Conservation (phyloP, 2,329 filamentous ascomycete species). For the Diaporthe vaccinii region DNA sequence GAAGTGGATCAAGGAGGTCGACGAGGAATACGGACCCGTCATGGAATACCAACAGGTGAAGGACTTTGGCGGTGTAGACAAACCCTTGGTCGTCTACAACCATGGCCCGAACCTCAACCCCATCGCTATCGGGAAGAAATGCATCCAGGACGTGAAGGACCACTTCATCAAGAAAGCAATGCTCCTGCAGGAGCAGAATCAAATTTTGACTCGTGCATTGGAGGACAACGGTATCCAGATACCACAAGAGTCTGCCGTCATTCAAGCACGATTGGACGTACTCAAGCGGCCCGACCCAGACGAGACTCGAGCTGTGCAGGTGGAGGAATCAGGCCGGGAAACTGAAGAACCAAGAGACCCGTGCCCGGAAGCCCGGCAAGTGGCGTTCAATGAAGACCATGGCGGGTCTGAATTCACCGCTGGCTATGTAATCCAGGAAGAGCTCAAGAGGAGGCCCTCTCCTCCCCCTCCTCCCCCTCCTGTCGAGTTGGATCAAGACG, state of each 20-base stretch:
- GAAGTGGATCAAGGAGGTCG: not conserved
- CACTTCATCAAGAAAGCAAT: not conserved
- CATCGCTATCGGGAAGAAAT: not conserved
- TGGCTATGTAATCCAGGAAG: too few species aligned
- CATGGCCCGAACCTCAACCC: rapidly evolving
- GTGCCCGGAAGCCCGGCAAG: too few species aligned
- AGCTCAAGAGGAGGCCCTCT: too few species aligned
- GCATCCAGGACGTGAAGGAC: not conserved
- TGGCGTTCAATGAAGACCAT: too few species aligned
- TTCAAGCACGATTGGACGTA: not conserved
- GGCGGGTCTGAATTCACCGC: too few species aligned
- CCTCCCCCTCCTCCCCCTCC: too few species aligned
- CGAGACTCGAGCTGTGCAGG: too few species aligned
- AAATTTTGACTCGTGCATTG: not conserved
- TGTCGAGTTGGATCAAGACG: too few species aligned
- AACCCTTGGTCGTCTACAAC: not conserved
- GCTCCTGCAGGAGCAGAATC: not conserved
- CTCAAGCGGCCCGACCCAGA: not conserved
- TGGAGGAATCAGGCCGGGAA: too few species aligned
- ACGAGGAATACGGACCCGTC: not conserved
- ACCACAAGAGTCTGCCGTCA: not conserved
- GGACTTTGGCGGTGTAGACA: rapidly evolving
- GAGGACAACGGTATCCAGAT: not conserved
- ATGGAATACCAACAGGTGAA: not conserved
- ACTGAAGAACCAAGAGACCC: too few species aligned